Evolutionary conservation across 768 basidiomycete species (phyloP).

Genomic region (Pleurotus sapidus): DNA sequence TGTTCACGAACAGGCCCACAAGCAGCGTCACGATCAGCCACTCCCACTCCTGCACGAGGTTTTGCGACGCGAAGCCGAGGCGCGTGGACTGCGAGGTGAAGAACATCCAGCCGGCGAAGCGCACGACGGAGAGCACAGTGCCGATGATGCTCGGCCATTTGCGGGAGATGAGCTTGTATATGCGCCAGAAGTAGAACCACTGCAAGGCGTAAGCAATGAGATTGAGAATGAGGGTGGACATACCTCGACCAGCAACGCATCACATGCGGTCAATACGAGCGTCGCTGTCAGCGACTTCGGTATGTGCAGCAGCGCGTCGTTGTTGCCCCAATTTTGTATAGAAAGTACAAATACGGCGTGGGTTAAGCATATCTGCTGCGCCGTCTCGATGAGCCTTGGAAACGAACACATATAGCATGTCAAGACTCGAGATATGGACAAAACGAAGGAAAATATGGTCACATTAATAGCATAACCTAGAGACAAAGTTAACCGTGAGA

Average conservation of each 20-base stretch:
- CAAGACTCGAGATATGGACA: not conserved
- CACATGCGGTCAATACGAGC: not conserved
- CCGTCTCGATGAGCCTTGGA: slow-evolving; percentile 2
- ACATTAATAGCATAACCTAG: slow-evolving; percentile 1
- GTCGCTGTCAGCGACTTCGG: not conserved
- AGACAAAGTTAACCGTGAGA: not conserved
- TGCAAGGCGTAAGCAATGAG: not conserved
- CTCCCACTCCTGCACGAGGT: not conserved
- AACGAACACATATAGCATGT: not conserved
- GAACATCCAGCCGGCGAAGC: not conserved
- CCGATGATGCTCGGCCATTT: not conserved
- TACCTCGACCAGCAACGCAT: slow-evolving; percentile 1
- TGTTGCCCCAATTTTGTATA: slow-evolving; percentile 1
- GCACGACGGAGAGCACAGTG: not conserved
- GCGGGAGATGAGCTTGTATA: not conserved
- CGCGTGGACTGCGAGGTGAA: not conserved
- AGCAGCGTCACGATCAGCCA: slow-evolving; percentile 3
- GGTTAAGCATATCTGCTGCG: not conserved
- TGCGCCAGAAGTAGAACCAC: slow-evolving; percentile 5
- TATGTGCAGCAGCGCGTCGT: not conserved
- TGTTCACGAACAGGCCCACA: not conserved
- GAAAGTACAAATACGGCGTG: not conserved
- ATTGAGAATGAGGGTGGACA: not conserved
- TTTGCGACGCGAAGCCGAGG: not conserved
- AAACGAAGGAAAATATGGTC: not conserved